Evolutionary conservation across 2,329 filamentous ascomycete species (phyloP), one percentile per base, ranked within the genome.

Genomic region (Neodidymelliopsis sp.): DNA sequence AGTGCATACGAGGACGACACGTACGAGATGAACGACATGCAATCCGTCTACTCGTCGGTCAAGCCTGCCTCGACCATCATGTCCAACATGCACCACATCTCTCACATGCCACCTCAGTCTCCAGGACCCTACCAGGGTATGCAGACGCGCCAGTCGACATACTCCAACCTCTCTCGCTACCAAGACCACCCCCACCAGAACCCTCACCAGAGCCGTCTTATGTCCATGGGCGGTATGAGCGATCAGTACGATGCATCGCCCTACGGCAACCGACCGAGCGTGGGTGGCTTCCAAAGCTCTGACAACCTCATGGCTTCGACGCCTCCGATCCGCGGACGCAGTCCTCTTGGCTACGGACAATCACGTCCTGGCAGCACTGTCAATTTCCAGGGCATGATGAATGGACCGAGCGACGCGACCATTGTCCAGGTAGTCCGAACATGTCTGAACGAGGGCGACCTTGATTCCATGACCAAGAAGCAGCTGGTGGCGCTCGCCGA

Each of bases 1-100:
- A 83, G 81, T 33, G 77, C 77, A 1, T 92, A 90, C 63, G 84
- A 87, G 29, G 89, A 93, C 54, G 85, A 88, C 56, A 78, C 75
- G n/a, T 96, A 91, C 66, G 94, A 99, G 75, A 92, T 97, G 88
- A 95, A 99, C 70, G 94, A 99, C 72, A 96, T 97, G 81, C 92
- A 91, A 72, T 96, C 91, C 0, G 87, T 95, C 51, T 97, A 97
- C 79, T 97, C 92, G 4, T 96, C 91, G 1, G 90, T 92, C 52
- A 87, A 93, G 81, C 79, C 92, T 73, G 81, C 91, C 4, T 88
- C 91, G 6, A 97, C 92, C 2, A 87, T 97, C 57, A 81, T 96
- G 50, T 91, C 90, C 11, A 91, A 91, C 44, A 90, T 96, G 76
- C 88, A 84, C 15, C 85, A 84, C 55, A 74, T 74, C 56, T 79